Percentiles rank a stretch among this genome's conserved stretches.
Evolutionary conservation across 257 asterid genomes (phyloP).

Genomic region (Ophiorrhiza pumila): DNA sequence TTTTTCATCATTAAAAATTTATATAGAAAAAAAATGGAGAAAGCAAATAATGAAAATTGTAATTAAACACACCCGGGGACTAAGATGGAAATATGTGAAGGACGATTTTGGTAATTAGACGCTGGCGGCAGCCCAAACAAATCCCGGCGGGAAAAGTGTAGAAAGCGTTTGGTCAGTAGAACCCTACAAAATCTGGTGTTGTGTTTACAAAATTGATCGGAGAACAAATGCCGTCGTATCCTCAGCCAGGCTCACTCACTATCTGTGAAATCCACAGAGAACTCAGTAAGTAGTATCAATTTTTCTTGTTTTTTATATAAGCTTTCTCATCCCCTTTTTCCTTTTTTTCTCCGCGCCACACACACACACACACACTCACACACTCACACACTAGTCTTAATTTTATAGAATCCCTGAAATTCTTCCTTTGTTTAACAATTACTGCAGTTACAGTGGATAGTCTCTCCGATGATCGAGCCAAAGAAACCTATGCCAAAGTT

Average conservation of each 20-base stretch:
- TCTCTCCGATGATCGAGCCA: slow-evolving; percentile 73
- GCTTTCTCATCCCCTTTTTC: background rate
- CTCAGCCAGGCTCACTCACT: slow-evolving; percentile 81
- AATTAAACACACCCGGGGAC: too few species aligned
- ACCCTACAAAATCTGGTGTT: too few species aligned
- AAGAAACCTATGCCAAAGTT: slow-evolving; percentile 69
- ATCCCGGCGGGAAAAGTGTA: too few species aligned
- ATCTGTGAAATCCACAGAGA: slow-evolving; percentile 89
- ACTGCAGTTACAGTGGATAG: slow-evolving; percentile 68
- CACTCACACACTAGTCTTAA: background rate
- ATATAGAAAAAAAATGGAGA: too few species aligned
- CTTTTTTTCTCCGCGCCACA: background rate
- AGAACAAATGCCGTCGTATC: slow-evolving; percentile 67
- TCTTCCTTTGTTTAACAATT: background rate
- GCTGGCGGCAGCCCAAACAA: too few species aligned
- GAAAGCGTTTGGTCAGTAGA: too few species aligned
- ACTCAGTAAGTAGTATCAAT: slow-evolving; percentile 35
- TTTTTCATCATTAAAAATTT: too few species aligned
- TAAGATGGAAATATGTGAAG: too few species aligned
- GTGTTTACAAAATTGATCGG: background rate
- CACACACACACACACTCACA: background rate
- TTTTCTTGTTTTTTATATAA: too few species aligned
- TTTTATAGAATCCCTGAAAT: background rate
- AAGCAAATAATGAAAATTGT: too few species aligned
- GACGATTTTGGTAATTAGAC: too few species aligned